These are phyloP conservation scores for Murraya koenigii DNA, from an alignment of 345 rosid genomes.

Conservation along the genomic window DNA sequence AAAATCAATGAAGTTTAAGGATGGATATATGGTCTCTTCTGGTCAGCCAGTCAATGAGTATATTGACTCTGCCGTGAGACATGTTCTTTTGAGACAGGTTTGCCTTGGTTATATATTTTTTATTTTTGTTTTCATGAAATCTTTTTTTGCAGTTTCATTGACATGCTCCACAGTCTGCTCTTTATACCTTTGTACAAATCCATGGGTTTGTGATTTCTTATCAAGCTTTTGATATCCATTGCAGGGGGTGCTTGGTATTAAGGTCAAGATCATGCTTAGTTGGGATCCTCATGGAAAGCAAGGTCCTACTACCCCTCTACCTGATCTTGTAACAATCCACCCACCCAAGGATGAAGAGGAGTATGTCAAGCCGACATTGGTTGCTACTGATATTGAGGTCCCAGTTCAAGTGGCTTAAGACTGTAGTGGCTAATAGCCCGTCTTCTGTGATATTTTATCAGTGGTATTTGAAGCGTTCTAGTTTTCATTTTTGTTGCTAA, in stretches of 20 bases:
- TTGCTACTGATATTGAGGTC: constrained; percentile 36
- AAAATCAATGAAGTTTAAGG: constrained; percentile 93
- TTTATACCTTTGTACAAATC: background rate
- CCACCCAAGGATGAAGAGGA: constrained; percentile 74
- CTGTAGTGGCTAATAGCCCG: background rate
- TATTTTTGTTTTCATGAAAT: background rate
- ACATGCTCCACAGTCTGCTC: background rate
- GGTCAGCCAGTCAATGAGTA: constrained; percentile 91
- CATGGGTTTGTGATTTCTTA: background rate
- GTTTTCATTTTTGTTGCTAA: background rate
- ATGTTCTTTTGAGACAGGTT: constrained; percentile 90
- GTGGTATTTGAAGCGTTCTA: constrained; percentile 1
- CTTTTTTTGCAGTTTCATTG: background rate
- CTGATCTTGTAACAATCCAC: constrained; percentile 79
- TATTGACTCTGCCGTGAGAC: constrained; percentile 88
- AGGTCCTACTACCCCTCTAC: constrained; percentile 75
- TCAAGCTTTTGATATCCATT: background rate
- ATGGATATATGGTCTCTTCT: constrained; percentile 94
- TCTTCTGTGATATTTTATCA: background rate
- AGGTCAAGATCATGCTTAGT: constrained; percentile 84
- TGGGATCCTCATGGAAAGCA: constrained; percentile 87
- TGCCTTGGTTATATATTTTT: background rate
- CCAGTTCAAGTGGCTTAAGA: constrained; percentile 34
- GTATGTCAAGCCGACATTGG: constrained; percentile 9
- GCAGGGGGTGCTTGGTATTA: constrained; percentile 88